Conservation (phyloP, 2,329 filamentous ascomycete species). For the Trichoderma koningii region DNA sequence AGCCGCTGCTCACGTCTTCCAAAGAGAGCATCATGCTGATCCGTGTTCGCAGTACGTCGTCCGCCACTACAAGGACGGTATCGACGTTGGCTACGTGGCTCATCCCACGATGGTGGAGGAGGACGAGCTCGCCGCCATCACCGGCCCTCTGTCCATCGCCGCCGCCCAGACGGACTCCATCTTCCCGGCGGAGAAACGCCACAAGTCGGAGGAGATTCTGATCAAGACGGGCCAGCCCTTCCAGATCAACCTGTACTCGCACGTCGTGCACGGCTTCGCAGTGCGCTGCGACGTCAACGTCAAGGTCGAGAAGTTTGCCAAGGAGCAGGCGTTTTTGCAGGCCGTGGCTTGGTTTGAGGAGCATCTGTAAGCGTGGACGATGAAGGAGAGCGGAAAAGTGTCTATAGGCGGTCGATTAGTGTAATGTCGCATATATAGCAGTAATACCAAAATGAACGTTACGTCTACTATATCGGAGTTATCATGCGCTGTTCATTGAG, state of each 20-base stretch:
- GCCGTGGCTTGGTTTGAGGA: slow-evolving; percentile 74
- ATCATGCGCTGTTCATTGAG: too few relatives aligned
- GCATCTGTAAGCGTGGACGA: slow-evolving; percentile 32
- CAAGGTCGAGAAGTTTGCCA: slow-evolving; percentile 64
- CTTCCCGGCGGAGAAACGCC: slow-evolving; percentile 64
- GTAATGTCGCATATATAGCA: not conserved
- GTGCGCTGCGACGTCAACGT: slow-evolving; percentile 66
- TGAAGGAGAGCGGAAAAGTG: not conserved
- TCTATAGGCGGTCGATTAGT: too few relatives aligned
- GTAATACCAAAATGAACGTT: too few relatives aligned
- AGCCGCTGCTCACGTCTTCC: too few relatives aligned
- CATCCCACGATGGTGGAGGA: slow-evolving; percentile 75
- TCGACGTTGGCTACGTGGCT: slow-evolving; percentile 72
- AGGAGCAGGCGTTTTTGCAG: slow-evolving; percentile 80
- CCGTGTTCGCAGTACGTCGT: slow-evolving; percentile 57
- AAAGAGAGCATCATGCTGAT: not conserved
- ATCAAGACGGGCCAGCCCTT: slow-evolving; percentile 59
- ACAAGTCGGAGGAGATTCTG: slow-evolving; percentile 66
- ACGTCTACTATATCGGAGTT: too few relatives aligned
- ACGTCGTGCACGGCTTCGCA: slow-evolving; percentile 73
- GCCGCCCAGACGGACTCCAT: slow-evolving; percentile 65
- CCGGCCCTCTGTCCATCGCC: slow-evolving; percentile 68
- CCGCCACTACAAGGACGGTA: slow-evolving; percentile 62
- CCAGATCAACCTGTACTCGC: slow-evolving; percentile 76
- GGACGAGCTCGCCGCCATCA: slow-evolving; percentile 65